Percentiles rank a stretch among this genome's conserved stretches.
Evolutionary conservation across 179 eudicot genomes (phyloP).

Genomic region (Amaranthus tricolor): DNA sequence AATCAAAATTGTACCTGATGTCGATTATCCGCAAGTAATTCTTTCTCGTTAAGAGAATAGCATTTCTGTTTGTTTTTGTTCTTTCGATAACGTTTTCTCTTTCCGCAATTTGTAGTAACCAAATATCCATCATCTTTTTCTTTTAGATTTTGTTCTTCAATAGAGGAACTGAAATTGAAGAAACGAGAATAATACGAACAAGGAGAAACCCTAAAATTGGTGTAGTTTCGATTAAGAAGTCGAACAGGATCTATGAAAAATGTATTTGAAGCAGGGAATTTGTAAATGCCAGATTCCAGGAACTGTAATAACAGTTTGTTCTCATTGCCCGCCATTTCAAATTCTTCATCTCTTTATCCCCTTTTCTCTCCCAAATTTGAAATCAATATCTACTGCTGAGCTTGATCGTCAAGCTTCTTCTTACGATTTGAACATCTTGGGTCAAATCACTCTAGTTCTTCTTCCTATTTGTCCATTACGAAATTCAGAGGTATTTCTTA

Average conservation of each 20-base stretch:
- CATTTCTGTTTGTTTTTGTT: slow-evolving; percentile 25
- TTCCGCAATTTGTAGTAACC: slow-evolving; percentile 25
- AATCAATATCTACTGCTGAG: no score
- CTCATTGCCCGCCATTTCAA: slow-evolving; percentile 47
- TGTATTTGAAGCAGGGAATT: slow-evolving; percentile 38
- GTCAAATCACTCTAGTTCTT: no score
- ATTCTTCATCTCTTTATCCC: no score
- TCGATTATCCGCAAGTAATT: slow-evolving; percentile 65
- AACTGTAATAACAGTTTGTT: slow-evolving; percentile 30
- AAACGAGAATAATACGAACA: slow-evolving; percentile 78
- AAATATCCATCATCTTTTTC: slow-evolving; percentile 10
- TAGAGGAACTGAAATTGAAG: slow-evolving; percentile 35
- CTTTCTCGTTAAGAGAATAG: slow-evolving; percentile 54
- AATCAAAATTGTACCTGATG: slow-evolving; percentile 50
- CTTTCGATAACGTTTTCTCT: slow-evolving; percentile 44
- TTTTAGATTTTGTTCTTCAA: neutral
- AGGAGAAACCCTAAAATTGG: slow-evolving; percentile 60
- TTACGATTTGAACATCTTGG: no score
- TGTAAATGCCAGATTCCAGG: slow-evolving; percentile 55
- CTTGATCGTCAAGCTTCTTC: no score
- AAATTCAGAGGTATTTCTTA: no score
- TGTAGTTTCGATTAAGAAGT: slow-evolving; percentile 59
- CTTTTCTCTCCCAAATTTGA: no score
- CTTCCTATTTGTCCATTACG: no score
- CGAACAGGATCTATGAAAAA: slow-evolving; percentile 81